Evolutionary conservation across 176 grass and related monocot species (phyloP), one percentile per base, ranked within the genome.

Genomic region (Aegilops umbellulata): DNA sequence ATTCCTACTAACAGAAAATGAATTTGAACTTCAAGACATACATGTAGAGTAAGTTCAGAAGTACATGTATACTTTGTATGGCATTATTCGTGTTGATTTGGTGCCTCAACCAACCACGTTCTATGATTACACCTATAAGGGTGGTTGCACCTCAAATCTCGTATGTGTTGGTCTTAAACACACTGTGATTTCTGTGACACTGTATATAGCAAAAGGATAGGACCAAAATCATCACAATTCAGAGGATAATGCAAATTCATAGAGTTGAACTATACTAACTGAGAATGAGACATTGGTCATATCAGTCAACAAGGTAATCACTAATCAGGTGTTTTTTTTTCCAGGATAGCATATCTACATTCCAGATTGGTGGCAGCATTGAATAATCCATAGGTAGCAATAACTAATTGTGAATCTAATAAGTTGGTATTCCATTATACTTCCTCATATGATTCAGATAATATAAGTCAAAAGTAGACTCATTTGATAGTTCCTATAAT

Each of bases 391-490:
- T 38, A 15, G 24, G 30, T 70, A 64, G 29, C 12, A 32, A 32
- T 58, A 82, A 42, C 3, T 82, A 41, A 63, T n/a, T 90, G 23
- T 71, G 38, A 32, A 78, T 14, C 5, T 74, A 87, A 83, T 60
- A 87, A 26, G 74, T 69, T 17, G 22, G 3, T 3, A 36, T 12
- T 29, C 10, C 2, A 35, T 82, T 39, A 22, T 60, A 35, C 8
- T 51, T 82, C 35, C 68, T 26, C 12, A 77, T 75, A 25, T 44
- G 14, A 75, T 29, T 57, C 22, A 14, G 61, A 1, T 66, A 62
- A 71, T 90, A n/a, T 25, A 65, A 82, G 65, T 62, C 19, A 31
- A 44, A 83, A 26, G 10, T 58, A 66, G 26, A 74, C 1, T 14
- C 29, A 53, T 24, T 83, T 62, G 41, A 12, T 65, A 36, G 3